Base-by-base conservation (phyloP, 2,329 filamentous ascomycete species). In the Sporothrix phasma region DNA sequence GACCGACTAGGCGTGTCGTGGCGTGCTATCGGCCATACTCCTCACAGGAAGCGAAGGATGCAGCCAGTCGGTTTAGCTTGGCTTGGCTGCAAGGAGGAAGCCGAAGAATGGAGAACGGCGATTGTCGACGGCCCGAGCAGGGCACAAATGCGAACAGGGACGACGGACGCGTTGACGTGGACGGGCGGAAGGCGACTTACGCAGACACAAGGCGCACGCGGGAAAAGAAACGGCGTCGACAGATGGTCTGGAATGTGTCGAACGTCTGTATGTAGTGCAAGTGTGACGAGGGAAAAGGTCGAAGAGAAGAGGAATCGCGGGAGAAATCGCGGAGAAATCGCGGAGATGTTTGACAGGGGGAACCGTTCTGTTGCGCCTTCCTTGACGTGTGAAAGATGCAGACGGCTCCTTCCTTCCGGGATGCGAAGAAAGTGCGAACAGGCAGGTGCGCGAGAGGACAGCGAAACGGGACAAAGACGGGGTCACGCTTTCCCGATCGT, bases 401-500 rank as follows among this genome's bases (percentile, higher is more conserved):
- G 15, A 15, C 24, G 13, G 56, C 24, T 45, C 56, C 22, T 59
- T 45, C 54, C 54, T 59, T n/a, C n/a, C 39, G 54, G 41, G 53
- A 34, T 39, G 51, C 53, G 29, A 58, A 41, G 26, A 22, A 22
- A 11, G 15, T 37, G 34, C 34, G 13, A 43, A 37, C 19, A 3
- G 49, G 29, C n/a, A 29, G 37, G 7, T 13, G 19, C n/a, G 13
- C 19, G 37, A 43, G 26, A 31, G 37, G n/a, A n/a, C n/a, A 45
- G 49, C 49, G 49, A 54, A 34, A 34, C 49, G 37, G 31, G 24
- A 41, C 15, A n/a, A 43, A n/a, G 39, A 59, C 45, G 56, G 39
- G 39, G 56, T 45, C 56, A 59, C 39, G 39, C 56, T 59, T 39
- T 22, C 47, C n/a, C 51, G 31, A 54, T 54, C 54, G 54, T 31